Conservation (phyloP, 2,329 filamentous ascomycete genomes). For the Beauveria sp. region DNA sequence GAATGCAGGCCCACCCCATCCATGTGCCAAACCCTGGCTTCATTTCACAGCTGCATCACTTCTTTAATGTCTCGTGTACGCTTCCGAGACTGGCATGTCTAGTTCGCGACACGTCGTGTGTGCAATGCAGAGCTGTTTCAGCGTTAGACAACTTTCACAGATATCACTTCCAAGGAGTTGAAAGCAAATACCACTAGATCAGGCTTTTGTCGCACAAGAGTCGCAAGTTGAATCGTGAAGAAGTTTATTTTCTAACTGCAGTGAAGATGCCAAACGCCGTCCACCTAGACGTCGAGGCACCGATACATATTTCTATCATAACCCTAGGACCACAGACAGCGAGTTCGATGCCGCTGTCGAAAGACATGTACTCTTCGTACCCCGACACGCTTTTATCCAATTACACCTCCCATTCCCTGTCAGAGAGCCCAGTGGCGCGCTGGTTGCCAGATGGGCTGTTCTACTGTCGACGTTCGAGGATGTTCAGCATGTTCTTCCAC, state of each 20-base stretch:
- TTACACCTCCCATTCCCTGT: not conserved
- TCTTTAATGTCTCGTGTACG: not conserved
- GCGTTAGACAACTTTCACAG: not conserved
- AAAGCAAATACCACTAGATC: not conserved
- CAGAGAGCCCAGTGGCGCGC: not conserved
- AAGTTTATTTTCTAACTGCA: not conserved
- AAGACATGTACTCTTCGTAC: not conserved
- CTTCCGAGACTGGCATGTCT: not conserved
- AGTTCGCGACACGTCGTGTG: not conserved
- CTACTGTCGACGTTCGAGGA: conserved; percentile 60
- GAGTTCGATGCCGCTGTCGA: not conserved
- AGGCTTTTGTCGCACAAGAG: not conserved
- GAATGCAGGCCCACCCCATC: not conserved
- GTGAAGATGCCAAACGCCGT: conserved; percentile 3
- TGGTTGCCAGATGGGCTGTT: not conserved
- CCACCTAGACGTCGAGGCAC: not conserved
- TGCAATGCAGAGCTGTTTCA: not conserved
- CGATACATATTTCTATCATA: conserved; percentile 11
- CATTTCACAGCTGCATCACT: not conserved
- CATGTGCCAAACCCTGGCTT: not conserved
- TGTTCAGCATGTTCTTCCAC: conserved; percentile 83
- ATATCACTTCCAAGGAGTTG: not conserved
- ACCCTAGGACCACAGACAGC: conserved; percentile 10
- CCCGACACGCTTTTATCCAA: conserved; percentile 10
- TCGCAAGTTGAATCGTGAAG: not conserved